Conservation (phyloP, 169 alveolate species). For the Amoebophrya sp. region DNA sequence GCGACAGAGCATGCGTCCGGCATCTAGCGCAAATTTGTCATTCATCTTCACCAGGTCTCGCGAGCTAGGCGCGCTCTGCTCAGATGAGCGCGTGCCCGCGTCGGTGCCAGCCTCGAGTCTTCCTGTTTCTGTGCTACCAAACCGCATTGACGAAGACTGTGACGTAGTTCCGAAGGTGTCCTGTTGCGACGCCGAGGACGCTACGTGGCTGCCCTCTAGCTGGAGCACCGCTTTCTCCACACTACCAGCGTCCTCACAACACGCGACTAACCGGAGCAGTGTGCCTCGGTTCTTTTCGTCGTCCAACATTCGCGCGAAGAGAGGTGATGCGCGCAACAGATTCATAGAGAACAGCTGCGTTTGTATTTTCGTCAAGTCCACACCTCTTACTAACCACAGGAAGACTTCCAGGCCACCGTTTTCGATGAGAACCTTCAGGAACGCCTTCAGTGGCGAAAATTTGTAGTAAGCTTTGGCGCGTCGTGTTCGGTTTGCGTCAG, state of each 20-base stretch:
- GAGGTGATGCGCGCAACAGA: neutral
- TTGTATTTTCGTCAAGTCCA: neutral
- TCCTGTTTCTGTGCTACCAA: neutral
- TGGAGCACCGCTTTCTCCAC: neutral
- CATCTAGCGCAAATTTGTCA: neutral
- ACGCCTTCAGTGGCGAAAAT: neutral
- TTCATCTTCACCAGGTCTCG: too few species aligned
- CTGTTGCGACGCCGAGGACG: too few species aligned
- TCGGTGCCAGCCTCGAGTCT: neutral
- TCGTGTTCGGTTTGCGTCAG: neutral
- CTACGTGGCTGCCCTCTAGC: neutral
- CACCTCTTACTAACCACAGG: neutral
- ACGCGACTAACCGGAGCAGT: neutral
- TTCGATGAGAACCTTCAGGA: neutral
- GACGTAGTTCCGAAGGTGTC: neutral
- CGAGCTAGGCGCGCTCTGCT: too few species aligned
- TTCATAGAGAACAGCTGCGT: neutral
- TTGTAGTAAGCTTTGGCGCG: neutral
- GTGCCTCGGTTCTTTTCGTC: neutral
- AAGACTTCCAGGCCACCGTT: neutral
- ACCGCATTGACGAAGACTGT: too few species aligned
- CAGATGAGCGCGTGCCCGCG: neutral
- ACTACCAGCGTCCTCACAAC: neutral
- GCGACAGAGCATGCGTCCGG: neutral
- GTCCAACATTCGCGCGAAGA: neutral